Conservation (phyloP, 1,284 basidiomycete genomes). For the Porodaedalea pini region DNA sequence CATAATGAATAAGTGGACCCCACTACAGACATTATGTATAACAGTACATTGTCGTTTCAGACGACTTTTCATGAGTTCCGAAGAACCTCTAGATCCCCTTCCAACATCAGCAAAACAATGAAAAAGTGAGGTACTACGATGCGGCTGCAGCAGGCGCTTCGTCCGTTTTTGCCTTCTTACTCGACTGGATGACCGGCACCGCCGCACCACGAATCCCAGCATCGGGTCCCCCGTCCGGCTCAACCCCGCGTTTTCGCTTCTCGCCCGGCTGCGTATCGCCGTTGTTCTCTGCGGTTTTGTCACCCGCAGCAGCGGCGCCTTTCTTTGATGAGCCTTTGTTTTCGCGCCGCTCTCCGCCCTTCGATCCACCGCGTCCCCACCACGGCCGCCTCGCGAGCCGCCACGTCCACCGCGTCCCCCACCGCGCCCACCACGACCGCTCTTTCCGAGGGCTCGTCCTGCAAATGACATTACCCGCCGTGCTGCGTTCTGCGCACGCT, state of each 20-base stretch:
- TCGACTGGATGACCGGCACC: constrained; percentile 50
- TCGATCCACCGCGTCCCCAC: too few species aligned
- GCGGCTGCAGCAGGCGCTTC: constrained; percentile 21
- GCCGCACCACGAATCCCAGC: constrained; percentile 57
- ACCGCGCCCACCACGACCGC: constrained; percentile 43
- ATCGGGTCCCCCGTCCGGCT: constrained; percentile 70
- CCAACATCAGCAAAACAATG: too few species aligned
- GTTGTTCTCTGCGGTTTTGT: constrained; percentile 20
- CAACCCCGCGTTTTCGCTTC: constrained; percentile 69
- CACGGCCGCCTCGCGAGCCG: constrained; percentile 32
- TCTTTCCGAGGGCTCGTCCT: constrained; percentile 37
- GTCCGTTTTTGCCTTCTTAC: constrained; percentile 62
- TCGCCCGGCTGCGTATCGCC: constrained; percentile 49
- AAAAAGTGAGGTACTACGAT: background rate
- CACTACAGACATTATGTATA: too few species aligned
- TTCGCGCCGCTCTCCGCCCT: constrained; percentile 27
- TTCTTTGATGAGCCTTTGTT: constrained; percentile 18
- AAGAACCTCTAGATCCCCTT: too few species aligned
- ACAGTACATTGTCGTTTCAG: too few species aligned
- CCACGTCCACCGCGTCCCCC: constrained; percentile 40
- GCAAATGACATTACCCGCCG: constrained; percentile 36
- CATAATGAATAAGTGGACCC: too few species aligned
- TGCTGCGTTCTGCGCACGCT: constrained; percentile 66
- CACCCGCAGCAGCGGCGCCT: background rate
- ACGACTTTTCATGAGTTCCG: too few species aligned